A percentile compares a stretch with the other conserved stretches of the same genome.
phyloP scores from a whole-genome alignment of 768 basidiomycete species.

The Solioccasus polychromus region DNA sequence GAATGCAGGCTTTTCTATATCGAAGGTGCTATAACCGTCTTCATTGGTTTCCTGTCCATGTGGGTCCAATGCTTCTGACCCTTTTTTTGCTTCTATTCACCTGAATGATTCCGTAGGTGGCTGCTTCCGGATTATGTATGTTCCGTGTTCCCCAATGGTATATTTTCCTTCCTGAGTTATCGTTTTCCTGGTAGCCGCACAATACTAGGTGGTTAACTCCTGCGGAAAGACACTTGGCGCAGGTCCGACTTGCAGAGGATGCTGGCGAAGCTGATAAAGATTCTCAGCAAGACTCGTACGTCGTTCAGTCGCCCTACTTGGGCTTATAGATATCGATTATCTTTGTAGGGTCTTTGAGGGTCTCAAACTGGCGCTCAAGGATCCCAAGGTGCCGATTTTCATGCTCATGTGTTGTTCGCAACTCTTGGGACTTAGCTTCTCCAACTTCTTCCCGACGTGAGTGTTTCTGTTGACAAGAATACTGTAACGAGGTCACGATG shows the following conservation, averaged over 20 bases:
- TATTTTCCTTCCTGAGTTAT: no score
- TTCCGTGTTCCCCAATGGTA: not conserved
- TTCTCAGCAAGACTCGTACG: not conserved
- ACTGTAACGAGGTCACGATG: not conserved
- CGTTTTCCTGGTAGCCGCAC: conserved; percentile 52
- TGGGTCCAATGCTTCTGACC: not conserved
- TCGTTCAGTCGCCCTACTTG: no score
- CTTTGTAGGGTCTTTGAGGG: not conserved
- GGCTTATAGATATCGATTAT: not conserved
- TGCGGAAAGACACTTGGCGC: conserved; percentile 54
- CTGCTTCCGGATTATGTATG: not conserved
- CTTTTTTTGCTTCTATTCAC: not conserved
- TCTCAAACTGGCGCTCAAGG: not conserved
- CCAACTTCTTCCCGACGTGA: not conserved
- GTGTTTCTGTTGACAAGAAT: conserved; percentile 6
- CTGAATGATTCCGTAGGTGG: not conserved
- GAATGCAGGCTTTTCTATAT: not conserved
- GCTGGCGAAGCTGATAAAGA: conserved; percentile 66
- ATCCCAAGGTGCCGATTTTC: not conserved
- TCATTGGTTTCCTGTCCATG: not conserved
- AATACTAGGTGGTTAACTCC: conserved; percentile 61
- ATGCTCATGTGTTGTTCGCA: not conserved
- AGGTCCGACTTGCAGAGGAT: conserved; percentile 65
- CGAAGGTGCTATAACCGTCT: not conserved
- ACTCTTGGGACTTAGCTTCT: not conserved